These are phyloP conservation scores for Prosopis cineraria DNA, from an alignment of 306 rosid species.

Conservation along the genomic window DNA sequence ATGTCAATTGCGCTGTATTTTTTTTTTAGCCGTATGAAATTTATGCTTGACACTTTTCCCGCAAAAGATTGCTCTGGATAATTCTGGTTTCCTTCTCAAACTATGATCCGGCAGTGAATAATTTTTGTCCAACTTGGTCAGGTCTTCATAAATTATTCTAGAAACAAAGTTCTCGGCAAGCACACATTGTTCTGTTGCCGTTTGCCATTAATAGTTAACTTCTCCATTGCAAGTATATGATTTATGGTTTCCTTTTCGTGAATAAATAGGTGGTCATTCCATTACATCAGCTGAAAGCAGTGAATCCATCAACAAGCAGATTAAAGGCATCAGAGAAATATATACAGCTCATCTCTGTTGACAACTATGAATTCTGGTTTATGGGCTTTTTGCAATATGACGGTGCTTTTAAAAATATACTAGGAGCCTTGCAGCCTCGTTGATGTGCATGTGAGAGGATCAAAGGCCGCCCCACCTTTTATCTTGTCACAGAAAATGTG, in stretches of 20 bases:
- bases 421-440: slow-evolving; percentile 60
- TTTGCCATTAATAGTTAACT: neutral
- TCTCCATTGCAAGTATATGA: neutral
- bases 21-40: no score
- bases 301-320: slow-evolving; percentile 82
- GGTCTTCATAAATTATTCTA: no score
- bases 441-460: slow-evolving; percentile 25
- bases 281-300: slow-evolving; percentile 79
- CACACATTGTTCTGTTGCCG: neutral
- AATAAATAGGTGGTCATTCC: slow-evolving; percentile 78
- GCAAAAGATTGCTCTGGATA: no score
- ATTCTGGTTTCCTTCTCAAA: no score
- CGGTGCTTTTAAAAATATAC: slow-evolving; percentile 75
- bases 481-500: neutral
- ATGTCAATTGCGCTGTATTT: no score
- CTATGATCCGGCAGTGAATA: no score
- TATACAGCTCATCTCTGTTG: slow-evolving; percentile 81
- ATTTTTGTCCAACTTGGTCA: no score
- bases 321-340: slow-evolving; percentile 75
- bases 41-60: no score
- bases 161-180: neutral
- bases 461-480: neutral
- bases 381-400: slow-evolving; percentile 92
- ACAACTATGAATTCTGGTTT: slow-evolving; percentile 97
- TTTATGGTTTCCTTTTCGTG: slow-evolving; percentile 26